These are phyloP conservation scores for Eucalyptus dawsonii DNA, from an alignment of 345 rosid genomes.

Conservation along the genomic window DNA sequence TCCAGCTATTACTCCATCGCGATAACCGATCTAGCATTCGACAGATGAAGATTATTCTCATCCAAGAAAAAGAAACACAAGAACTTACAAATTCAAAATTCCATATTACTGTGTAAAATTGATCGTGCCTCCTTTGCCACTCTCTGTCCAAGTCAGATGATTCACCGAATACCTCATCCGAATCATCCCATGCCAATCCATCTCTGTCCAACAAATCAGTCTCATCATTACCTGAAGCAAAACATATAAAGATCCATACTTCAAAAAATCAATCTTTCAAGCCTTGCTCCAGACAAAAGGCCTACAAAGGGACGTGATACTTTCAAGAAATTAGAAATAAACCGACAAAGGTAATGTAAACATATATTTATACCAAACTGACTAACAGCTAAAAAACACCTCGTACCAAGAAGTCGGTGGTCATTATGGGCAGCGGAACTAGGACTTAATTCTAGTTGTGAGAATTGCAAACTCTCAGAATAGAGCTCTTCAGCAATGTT, in stretches of 20 bases:
- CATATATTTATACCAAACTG: neutral
- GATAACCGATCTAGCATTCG: conserved; percentile 51
- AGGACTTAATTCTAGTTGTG: conserved; percentile 8
- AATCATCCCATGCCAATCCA: conserved; percentile 27
- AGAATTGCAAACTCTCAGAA: conserved; percentile 23
- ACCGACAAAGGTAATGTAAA: neutral
- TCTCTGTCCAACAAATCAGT: conserved; percentile 10
- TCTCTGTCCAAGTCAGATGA: conserved; percentile 28
- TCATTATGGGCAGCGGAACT: neutral
- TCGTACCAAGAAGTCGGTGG: neutral
- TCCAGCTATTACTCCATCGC: conserved; percentile 71
- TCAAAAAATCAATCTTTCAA: neutral
- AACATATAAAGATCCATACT: neutral
- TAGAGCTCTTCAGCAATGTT: conserved; percentile 42
- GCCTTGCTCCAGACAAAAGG: neutral
- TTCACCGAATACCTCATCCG: conserved; percentile 29
- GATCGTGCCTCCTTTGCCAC: conserved; percentile 22
- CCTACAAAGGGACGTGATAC: neutral
- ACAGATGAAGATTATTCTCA: neutral
- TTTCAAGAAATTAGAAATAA: neutral
- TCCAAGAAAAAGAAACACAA: neutral
- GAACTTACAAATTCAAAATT: neutral
- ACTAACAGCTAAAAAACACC: neutral
- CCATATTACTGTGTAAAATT: conserved; percentile 32
- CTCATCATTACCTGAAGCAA: conserved; percentile 11